phyloP scores from a whole-genome alignment of 2,329 filamentous ascomycete species.

The Iodosphaeria phyllophila region DNA sequence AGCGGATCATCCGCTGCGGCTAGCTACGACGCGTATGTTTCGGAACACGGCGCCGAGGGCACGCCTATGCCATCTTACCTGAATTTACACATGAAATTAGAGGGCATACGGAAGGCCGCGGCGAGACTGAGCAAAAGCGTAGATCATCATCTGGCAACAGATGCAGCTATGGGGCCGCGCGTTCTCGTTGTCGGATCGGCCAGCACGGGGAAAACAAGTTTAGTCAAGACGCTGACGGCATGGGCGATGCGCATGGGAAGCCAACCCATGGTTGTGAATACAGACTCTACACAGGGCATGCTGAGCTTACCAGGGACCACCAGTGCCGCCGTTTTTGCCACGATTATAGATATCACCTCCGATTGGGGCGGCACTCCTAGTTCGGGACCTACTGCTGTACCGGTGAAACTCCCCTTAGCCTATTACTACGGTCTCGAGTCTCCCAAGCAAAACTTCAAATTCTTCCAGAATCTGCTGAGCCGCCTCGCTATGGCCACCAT shows the following conservation, averaged over 20 bases:
- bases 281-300: conserved; percentile 67
- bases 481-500: conserved; percentile 64
- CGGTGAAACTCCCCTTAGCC: conserved; percentile 80
- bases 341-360: conserved; percentile 61
- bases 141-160: conserved; percentile 6
- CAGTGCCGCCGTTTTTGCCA: conserved; percentile 72
- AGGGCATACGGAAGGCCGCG: conserved; percentile 48
- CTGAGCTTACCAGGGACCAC: conserved; percentile 64
- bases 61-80: conserved; percentile 65
- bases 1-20: conserved; percentile 31
- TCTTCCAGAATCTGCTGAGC: conserved; percentile 59
- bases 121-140: conserved; percentile 10
- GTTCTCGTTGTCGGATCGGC: conserved; percentile 67
- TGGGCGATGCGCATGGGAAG: conserved; percentile 59
- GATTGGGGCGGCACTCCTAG: conserved; percentile 86
- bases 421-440: conserved; percentile 68
- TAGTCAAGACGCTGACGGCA: conserved; percentile 58
- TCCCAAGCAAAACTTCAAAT: conserved; percentile 50
- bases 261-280: conserved; percentile 68
- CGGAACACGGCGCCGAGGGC: conserved; percentile 53
- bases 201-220: conserved; percentile 65
- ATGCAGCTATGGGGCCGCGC: conserved; percentile 43
- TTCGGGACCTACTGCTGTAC: conserved; percentile 71
- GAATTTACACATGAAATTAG: conserved; percentile 77
- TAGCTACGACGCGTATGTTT: conserved; percentile 29